These are phyloP conservation scores for Globisporangium barbulae DNA, from an alignment of 352 stramenopile species.

Conservation along the genomic window DNA sequence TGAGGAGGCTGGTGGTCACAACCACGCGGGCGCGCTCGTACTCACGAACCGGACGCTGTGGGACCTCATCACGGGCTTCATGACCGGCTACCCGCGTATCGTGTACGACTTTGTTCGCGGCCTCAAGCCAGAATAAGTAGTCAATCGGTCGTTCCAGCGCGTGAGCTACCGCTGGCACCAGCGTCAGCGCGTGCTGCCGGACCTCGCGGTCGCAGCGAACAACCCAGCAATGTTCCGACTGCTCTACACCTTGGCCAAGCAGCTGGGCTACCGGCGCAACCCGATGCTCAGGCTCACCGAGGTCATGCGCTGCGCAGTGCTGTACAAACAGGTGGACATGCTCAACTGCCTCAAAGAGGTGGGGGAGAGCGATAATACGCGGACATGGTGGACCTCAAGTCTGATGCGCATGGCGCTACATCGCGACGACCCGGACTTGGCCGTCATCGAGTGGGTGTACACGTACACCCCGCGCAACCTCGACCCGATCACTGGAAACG, in stretches of 20 bases:
- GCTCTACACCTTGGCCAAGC: background rate
- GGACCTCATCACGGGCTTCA: background rate
- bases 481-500: background rate
- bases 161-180: background rate
- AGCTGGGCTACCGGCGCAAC: background rate
- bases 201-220: conserved; percentile 9
- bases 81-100: background rate
- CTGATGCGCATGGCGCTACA: background rate
- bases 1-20: too few relatives aligned
- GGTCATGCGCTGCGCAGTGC: conserved; percentile 7
- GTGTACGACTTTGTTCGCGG: background rate
- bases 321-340: conserved; percentile 7
- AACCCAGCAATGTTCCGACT: background rate
- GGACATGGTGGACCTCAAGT: background rate
- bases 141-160: background rate
- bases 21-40: background rate
- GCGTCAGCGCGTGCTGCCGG: background rate
- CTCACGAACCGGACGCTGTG: background rate
- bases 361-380: background rate
- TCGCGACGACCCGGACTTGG: background rate
- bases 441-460: background rate
- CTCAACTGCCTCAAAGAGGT: conserved; percentile 4
- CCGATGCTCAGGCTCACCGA: background rate
- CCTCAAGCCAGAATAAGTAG: background rate
- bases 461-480: background rate